Evolutionary conservation across 1,139 yeast genomes (phyloP).

Genomic region (Lodderomyces jiufengensis): DNA sequence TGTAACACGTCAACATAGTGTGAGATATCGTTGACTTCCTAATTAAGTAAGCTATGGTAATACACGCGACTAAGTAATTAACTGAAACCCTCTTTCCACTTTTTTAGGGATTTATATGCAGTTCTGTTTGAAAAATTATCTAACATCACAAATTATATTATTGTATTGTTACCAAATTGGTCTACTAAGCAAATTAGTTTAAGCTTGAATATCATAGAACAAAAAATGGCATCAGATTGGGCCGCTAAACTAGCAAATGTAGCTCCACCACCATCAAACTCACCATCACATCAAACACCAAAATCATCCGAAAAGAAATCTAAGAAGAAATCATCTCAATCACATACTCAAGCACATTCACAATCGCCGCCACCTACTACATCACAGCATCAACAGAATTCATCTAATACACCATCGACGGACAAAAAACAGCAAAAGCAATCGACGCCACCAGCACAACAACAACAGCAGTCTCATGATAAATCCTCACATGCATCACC

Average conservation of each 20-base stretch:
- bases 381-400: neutral
- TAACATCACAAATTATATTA: neutral
- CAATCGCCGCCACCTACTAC: constrained; percentile 4
- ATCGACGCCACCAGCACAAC: constrained; percentile 4
- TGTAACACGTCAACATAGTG: constrained; percentile 5
- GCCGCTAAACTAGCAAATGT: constrained; percentile 16
- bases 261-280: constrained; percentile 4
- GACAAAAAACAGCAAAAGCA: neutral
- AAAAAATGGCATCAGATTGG: constrained; percentile 16
- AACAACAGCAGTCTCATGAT: constrained; percentile 6
- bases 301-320: constrained; percentile 3
- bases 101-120: neutral
- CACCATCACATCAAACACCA: constrained; percentile 3
- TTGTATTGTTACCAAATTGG: neutral
- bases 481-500: constrained; percentile 4
- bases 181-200: neutral
- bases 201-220: neutral
- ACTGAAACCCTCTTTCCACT: neutral
- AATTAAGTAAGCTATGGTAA: neutral
- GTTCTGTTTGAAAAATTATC: neutral
- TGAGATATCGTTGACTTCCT: constrained; percentile 5
- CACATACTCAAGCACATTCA: no score
- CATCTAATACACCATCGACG: neutral
- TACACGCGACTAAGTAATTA: neutral
- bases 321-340: constrained; percentile 2